Percentiles rank a stretch among this genome's conserved stretches.
These are phyloP conservation scores for Noccaea caerulescens DNA, from an alignment of 345 rosid species.

Conservation along the genomic window DNA sequence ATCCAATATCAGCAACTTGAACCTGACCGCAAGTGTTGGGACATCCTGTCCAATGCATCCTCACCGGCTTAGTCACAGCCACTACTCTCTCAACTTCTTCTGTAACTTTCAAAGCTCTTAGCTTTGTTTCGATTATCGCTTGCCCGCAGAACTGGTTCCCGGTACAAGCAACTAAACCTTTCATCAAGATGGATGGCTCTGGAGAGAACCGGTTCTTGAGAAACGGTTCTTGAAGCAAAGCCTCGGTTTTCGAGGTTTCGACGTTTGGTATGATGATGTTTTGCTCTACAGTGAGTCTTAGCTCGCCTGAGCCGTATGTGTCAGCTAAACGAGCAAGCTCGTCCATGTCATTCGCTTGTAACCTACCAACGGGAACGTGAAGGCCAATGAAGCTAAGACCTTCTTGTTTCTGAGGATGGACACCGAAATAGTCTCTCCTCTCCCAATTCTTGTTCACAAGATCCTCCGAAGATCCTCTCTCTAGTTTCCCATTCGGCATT, in stretches of 20 bases:
- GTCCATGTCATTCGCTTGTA: slow-evolving; percentile 93
- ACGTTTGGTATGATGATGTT: slow-evolving; percentile 88
- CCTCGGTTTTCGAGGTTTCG: slow-evolving; percentile 68
- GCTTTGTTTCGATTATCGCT: slow-evolving; percentile 92
- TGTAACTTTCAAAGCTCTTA: slow-evolving; percentile 80
- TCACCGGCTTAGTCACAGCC: slow-evolving; percentile 58
- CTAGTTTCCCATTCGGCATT: slow-evolving; percentile 66
- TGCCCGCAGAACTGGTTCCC: slow-evolving; percentile 96
- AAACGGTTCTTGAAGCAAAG: slow-evolving; percentile 69
- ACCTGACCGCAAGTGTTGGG: slow-evolving; percentile 92
- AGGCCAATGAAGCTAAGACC: slow-evolving; percentile 83
- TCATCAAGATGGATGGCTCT: slow-evolving; percentile 79
- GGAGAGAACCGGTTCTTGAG: slow-evolving; percentile 65
- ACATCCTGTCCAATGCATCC: slow-evolving; percentile 99
- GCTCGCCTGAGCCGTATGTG: slow-evolving; percentile 78
- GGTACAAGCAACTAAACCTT: slow-evolving; percentile 90
- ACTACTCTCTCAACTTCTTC: slow-evolving; percentile 84
- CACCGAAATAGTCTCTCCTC: slow-evolving; percentile 82
- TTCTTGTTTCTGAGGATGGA: slow-evolving; percentile 86
- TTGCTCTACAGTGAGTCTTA: slow-evolving; percentile 89
- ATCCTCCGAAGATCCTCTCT: slow-evolving; percentile 69
- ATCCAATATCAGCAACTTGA: slow-evolving; percentile 94
- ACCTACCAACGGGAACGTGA: slow-evolving; percentile 85
- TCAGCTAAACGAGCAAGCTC: slow-evolving; percentile 83
- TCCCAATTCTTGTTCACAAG: slow-evolving; percentile 77